Base-by-base conservation (phyloP, 139 green algal species). In the Limnomonas spitsbergensis region DNA sequence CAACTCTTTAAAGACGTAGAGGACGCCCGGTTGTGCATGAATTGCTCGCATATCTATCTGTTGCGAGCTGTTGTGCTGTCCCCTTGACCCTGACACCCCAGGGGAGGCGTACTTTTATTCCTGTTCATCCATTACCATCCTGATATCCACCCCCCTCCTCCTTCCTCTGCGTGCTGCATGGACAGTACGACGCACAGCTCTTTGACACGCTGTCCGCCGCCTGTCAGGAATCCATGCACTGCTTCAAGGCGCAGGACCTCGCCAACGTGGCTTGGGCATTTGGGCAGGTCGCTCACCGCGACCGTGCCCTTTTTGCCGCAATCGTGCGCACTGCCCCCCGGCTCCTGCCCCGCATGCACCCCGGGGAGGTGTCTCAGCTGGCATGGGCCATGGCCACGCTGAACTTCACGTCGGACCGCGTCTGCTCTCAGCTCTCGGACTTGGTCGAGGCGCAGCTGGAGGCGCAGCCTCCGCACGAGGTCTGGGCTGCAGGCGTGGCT, bases 311-410 rank as follows among this genome's bases (percentile, higher is more conserved):
- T 14, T 61, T 61, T 61, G 20, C 47, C 47, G 14, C 47, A 14
- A 61, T 61, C 14, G 47, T 61, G 47, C 14, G 20, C 14, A 20
- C 20, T 61, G 47, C 47, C 14, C 47, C 47, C 14, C 47, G 14
- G 47, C 47, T 61, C 14, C 14, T 61, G 20, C 47, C 47, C 47
- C 47, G 14, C 47, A 61, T 61, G 47, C 14, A 14, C 14, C 47
- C 47, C 20, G 47, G 14, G 29, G 61, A 72, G 61, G 27, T 72
- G 27, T 72, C 61, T 37, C 61, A 72, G 61, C 61, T 72, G 7
- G 24, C 29, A 7, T 72, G 61, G 61, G 9, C 61, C 27, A 72
- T 72, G 61, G 61, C 61, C 9, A 72, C 61, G 29, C 61, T 72
- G 7, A 72, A 72, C 61, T 72, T 72, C 61, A 72, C 61, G 61